A percentile compares a stretch with the other conserved stretches of the same genome.
Evolutionary conservation across 2,329 filamentous ascomycete species (phyloP).

Genomic region (Diatrype stigma): DNA sequence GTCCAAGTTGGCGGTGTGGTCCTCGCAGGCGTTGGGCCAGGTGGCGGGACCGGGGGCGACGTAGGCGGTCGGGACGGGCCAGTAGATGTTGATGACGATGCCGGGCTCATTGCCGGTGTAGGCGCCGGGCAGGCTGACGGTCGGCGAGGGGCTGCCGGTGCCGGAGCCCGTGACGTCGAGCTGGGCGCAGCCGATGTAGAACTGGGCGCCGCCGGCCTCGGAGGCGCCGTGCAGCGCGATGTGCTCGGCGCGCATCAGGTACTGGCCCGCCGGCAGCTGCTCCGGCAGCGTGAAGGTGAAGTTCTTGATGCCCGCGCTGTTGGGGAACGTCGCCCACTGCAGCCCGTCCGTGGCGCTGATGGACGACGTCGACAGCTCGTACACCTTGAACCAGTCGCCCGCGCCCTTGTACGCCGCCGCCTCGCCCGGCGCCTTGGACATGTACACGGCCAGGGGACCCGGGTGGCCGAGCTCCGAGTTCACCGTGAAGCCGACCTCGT

Average conservation of each 20-base stretch:
- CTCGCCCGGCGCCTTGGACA: constrained; percentile 27
- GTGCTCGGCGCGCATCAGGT: constrained; percentile 39
- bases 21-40: no score
- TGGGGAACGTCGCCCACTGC: constrained; percentile 14
- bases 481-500: constrained; percentile 38
- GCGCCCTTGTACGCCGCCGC: constrained; percentile 16
- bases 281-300: constrained; percentile 29
- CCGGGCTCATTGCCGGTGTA: constrained; percentile 11
- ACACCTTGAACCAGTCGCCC: constrained; percentile 28
- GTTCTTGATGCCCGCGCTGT: constrained; percentile 13
- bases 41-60: constrained; percentile 4
- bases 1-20: no score
- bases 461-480: constrained; percentile 32
- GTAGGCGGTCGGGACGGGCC: constrained; percentile 3
- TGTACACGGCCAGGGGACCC: constrained; percentile 34
- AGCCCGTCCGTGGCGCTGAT: constrained; percentile 6
- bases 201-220: constrained; percentile 21
- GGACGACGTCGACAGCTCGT: constrained; percentile 12
- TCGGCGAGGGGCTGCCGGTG: constrained; percentile 30
- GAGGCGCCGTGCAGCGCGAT: constrained; percentile 38
- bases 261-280: constrained; percentile 32
- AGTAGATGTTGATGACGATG: constrained; percentile 6
- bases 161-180: constrained; percentile 36
- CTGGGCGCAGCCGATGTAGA: constrained; percentile 41
- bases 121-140: constrained; percentile 38